Conservation (phyloP, 495 filamentous ascomycete genomes). For the Pyronema omphalodes region DNA sequence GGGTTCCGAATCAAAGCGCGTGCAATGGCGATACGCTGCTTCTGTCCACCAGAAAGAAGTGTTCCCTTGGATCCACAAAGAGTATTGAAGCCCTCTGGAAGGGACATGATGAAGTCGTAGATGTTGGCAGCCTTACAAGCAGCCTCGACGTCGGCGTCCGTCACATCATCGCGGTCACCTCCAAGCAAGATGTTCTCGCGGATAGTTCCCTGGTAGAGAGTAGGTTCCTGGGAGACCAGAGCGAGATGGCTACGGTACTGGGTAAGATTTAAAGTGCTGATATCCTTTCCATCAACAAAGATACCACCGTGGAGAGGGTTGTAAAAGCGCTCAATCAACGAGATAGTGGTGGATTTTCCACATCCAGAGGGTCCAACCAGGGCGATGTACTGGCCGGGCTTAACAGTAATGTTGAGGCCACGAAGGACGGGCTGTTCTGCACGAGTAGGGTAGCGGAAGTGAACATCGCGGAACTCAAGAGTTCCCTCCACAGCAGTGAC, state of each 20-base stretch:
- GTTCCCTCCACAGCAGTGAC: constrained; percentile 41
- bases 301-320: constrained; percentile 56
- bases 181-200: constrained; percentile 68
- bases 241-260: constrained; percentile 58
- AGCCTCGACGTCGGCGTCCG: constrained; percentile 49
- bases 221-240: constrained; percentile 75
- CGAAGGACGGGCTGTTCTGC: constrained; percentile 64
- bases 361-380: constrained; percentile 69
- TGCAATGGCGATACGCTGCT: constrained; percentile 62
- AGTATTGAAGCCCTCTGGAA: constrained; percentile 51
- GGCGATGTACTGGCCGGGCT: constrained; percentile 61
- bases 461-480: constrained; percentile 63
- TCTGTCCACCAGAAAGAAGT: constrained; percentile 67
- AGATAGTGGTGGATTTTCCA: constrained; percentile 66
- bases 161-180: constrained; percentile 37
- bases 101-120: constrained; percentile 60
- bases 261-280: constrained; percentile 55
- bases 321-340: constrained; percentile 66
- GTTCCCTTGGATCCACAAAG: constrained; percentile 58
- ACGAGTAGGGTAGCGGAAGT: constrained; percentile 66
- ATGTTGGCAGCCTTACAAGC: constrained; percentile 82
- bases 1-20: constrained; percentile 54
- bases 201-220: constrained; percentile 69
- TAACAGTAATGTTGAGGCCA: constrained; percentile 50
- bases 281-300: constrained; percentile 55